These are phyloP conservation scores for Diaporthe batatas DNA, from an alignment of 2,329 filamentous ascomycete species.

Conservation along the genomic window DNA sequence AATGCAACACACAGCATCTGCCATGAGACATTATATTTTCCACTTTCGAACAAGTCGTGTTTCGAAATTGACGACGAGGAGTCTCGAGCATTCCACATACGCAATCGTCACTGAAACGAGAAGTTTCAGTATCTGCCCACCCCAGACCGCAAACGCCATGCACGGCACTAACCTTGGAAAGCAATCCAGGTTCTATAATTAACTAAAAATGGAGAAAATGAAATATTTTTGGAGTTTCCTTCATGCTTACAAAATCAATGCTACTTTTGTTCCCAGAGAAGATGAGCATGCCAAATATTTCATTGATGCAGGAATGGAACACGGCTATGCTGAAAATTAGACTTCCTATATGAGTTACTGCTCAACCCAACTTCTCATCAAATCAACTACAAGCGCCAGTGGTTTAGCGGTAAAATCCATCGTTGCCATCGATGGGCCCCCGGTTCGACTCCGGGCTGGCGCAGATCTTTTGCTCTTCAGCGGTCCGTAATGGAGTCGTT, in stretches of 20 bases:
- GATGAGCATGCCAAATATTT: too few species aligned
- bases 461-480: constrained; percentile 1
- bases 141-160: too few species aligned
- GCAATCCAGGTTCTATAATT: too few species aligned
- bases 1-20: background rate
- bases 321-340: too few species aligned
- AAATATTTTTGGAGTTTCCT: too few species aligned
- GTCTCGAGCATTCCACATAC: background rate
- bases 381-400: constrained; percentile 46
- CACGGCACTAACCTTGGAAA: too few species aligned
- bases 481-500: background rate
- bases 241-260: too few species aligned
- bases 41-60: background rate
- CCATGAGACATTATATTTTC: background rate
- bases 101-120: background rate
- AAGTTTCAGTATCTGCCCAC: background rate
- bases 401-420: constrained; percentile 64
- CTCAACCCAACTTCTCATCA: too few species aligned
- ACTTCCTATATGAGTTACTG: too few species aligned
- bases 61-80: background rate
- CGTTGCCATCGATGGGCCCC: constrained; percentile 63
- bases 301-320: too few species aligned
- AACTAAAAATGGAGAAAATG: too few species aligned
- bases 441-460: constrained; percentile 59
- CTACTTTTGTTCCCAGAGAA: too few species aligned